These are phyloP conservation scores for Cucumis cinereus DNA, from an alignment of 306 rosid species.

Conservation along the genomic window DNA sequence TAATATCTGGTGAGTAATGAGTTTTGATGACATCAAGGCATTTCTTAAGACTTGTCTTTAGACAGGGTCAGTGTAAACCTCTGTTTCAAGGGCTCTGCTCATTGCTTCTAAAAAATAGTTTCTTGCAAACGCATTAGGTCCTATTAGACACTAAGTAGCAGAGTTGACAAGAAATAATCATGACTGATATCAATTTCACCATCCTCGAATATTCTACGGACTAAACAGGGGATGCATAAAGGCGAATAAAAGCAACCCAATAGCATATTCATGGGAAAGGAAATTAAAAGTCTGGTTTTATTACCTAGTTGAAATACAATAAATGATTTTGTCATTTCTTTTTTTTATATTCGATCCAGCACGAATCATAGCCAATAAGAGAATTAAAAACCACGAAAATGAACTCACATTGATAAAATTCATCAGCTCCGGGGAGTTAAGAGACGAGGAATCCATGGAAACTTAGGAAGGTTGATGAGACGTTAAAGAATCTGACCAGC, in stretches of 20 bases:
- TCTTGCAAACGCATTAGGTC: not conserved
- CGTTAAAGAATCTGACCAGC: not conserved
- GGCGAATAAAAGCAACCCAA: not conserved
- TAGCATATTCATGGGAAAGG: not conserved
- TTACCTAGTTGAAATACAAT: not conserved
- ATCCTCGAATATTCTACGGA: not conserved
- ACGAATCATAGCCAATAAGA: not conserved
- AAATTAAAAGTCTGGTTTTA: not conserved
- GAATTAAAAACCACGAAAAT: not conserved
- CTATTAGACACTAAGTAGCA: not conserved
- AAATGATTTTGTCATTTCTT: not conserved
- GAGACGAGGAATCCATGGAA: slow-evolving; percentile 60
- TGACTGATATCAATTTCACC: not conserved
- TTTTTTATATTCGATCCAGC: not conserved
- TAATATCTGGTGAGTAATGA: not conserved
- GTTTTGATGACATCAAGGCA: not conserved
- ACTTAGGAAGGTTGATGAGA: not conserved
- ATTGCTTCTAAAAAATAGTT: not conserved
- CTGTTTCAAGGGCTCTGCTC: not conserved
- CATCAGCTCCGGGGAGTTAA: slow-evolving; percentile 50
- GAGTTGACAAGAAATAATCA: not conserved
- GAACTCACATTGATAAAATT: slow-evolving; percentile 52
- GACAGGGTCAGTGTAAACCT: not conserved
- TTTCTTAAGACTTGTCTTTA: not conserved
- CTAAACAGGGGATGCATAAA: not conserved